A percentile compares a stretch with the other conserved stretches of the same genome.
Evolutionary conservation across 2,329 filamentous ascomycete species (phyloP).

Genomic region (Fusarium buharicum): DNA sequence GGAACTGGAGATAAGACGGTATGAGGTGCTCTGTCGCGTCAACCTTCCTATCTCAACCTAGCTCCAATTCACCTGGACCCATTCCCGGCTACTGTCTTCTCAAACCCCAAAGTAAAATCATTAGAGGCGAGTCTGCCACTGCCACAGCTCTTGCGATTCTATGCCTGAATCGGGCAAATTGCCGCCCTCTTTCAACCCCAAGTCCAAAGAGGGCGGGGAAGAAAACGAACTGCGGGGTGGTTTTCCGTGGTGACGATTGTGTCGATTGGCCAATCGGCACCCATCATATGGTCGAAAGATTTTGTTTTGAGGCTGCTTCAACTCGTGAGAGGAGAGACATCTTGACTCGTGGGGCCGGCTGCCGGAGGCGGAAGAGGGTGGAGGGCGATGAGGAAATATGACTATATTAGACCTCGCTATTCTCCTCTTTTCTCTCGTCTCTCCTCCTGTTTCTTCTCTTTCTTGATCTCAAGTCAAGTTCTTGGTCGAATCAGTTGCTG

Average conservation of each 20-base stretch:
- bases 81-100: constrained; percentile 8
- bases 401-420: constrained; percentile 33
- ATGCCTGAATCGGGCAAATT: constrained; percentile 29
- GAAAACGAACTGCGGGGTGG: constrained; percentile 22
- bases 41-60: constrained; percentile 41
- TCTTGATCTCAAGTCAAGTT: not conserved
- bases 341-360: constrained; percentile 36
- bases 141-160: constrained; percentile 13
- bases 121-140: not conserved
- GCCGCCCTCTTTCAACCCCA: constrained; percentile 10
- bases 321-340: constrained; percentile 2
- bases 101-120: constrained; percentile 9
- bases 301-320: constrained; percentile 1
- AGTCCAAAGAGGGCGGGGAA: constrained; percentile 9
- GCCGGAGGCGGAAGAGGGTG: constrained; percentile 13
- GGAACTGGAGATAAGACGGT: constrained; percentile 10
- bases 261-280: constrained; percentile 22
- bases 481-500: not conserved
- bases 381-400: constrained; percentile 11
- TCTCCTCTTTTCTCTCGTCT: not conserved
- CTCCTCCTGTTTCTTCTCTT: not conserved
- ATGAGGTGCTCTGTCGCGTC: constrained; percentile 23
- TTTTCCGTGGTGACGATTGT: not conserved
- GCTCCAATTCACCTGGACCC: constrained; percentile 17
- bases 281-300: not conserved